Percentiles rank a stretch among this genome's conserved stretches.
phyloP scores from a whole-genome alignment of 169 alveolate genomes.

The Babesia bovis region DNA sequence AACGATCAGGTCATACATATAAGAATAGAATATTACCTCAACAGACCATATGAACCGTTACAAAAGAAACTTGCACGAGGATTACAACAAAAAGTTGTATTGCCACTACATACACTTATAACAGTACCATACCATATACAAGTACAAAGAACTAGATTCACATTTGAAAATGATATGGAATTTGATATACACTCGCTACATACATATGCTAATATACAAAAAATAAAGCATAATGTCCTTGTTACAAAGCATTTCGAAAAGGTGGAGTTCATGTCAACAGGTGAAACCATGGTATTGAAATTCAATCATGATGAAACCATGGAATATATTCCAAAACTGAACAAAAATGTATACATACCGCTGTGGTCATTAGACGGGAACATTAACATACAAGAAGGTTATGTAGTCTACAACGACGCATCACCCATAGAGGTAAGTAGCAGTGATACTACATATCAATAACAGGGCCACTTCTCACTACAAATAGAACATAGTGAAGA shows the following conservation, averaged over 20 bases:
- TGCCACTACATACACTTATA: constrained; percentile 8
- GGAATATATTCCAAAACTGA: constrained; percentile 19
- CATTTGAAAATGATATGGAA: neutral
- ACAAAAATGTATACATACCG: constrained; percentile 1
- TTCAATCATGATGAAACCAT: constrained; percentile 16
- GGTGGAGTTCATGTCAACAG: constrained; percentile 20
- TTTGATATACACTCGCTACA: constrained; percentile 5
- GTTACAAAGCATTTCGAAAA: constrained; percentile 28
- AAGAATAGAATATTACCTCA: constrained; percentile 13
- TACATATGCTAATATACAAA: neutral
- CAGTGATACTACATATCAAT: neutral
- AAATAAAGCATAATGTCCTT: constrained; percentile 11
- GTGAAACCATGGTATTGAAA: constrained; percentile 13
- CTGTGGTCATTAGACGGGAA: constrained; percentile 1
- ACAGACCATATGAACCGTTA: constrained; percentile 19
- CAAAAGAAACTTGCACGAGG: constrained; percentile 1
- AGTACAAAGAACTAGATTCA: constrained; percentile 13
- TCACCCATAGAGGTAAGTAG: constrained; percentile 14
- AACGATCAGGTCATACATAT: neutral
- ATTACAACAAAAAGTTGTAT: constrained; percentile 27
- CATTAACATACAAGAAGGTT: neutral
- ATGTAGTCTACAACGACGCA: constrained; percentile 21
- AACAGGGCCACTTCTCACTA: constrained; percentile 15
- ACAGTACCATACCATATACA: constrained; percentile 8
- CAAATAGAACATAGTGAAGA: too few species aligned